Base-by-base conservation (phyloP, 208 protist species). In the Willaertia magna region DNA sequence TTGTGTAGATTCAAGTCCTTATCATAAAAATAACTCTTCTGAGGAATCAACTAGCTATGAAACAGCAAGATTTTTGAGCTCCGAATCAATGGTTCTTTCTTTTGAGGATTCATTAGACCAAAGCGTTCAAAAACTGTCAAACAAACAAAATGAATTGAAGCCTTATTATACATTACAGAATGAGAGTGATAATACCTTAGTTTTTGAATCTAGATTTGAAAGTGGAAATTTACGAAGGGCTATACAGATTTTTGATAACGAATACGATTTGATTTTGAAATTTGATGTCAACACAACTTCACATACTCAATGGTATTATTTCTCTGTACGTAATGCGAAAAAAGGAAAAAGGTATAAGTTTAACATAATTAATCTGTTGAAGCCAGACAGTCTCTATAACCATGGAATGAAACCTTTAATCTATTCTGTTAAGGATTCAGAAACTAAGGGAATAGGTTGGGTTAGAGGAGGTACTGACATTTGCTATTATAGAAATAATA, bases 221-320 rank as follows among this genome's bases (percentile, higher is more conserved):
- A 90, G 89, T 87, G 97, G 96, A 14, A 99, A 99, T 86, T 91
- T 99, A 42, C 89, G 93, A 86, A 89, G 95, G 0, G 96, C 94
- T 6, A 88, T 98, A 48, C 93, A 92, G 74, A 91, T 97, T 74
- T 88, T 89, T 22, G 90, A 89, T 43, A 83, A 86, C 42, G 97
- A 98, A 90, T 98, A 98, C 91, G 95, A 98, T 88, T 89, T 98
- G 18, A 89, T 97, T 16, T 89, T 99, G 11, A 88, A 88, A 30
- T 91, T 93, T 79, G 97, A 99, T 91, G 95, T 96, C 12, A 94
- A 97, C 55, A 98, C 96, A 14, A 93, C 92, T 81, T 94, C 93
- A 43, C 96, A 97, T 91, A 96, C 95, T 52, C 97, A 99, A 92
- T 99, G 97, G 97, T 99, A 97, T 87, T 98, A 93, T 91, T 99